Evolutionary conservation across 164 flowering plant genomes (phyloP).

Genomic region (Vitis cinerea): DNA sequence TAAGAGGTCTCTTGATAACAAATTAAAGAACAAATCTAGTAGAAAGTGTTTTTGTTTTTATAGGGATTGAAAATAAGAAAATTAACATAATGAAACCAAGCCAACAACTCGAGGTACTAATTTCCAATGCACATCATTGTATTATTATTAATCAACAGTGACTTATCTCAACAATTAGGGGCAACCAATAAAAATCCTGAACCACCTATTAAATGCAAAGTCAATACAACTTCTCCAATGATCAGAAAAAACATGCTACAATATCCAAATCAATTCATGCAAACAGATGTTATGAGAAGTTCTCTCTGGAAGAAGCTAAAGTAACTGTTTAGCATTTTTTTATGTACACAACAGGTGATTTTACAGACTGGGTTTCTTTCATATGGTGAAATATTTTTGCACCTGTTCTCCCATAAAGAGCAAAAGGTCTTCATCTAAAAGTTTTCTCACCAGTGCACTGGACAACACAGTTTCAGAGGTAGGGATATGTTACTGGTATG

Average conservation of each 20-base stretch:
- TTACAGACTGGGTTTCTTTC: neutral
- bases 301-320: neutral
- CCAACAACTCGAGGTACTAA: too few relatives aligned
- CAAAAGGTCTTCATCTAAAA: neutral
- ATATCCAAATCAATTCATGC: neutral
- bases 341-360: neutral
- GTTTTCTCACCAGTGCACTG: neutral
- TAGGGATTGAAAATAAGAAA: too few relatives aligned
- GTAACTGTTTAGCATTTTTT: neutral
- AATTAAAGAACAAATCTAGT: too few relatives aligned
- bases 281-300: neutral
- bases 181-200: neutral
- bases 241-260: neutral
- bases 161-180: neutral
- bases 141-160: neutral
- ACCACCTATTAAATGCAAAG: neutral
- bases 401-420: neutral
- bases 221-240: neutral
- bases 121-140: too few relatives aligned
- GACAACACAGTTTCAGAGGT: neutral
- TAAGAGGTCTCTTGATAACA: too few relatives aligned
- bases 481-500: neutral
- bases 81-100: too few relatives aligned
- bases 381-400: neutral
- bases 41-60: too few relatives aligned